Evolutionary conservation across 2,329 filamentous ascomycete species (phyloP).

Genomic region (Aureobasidium mangrovei): DNA sequence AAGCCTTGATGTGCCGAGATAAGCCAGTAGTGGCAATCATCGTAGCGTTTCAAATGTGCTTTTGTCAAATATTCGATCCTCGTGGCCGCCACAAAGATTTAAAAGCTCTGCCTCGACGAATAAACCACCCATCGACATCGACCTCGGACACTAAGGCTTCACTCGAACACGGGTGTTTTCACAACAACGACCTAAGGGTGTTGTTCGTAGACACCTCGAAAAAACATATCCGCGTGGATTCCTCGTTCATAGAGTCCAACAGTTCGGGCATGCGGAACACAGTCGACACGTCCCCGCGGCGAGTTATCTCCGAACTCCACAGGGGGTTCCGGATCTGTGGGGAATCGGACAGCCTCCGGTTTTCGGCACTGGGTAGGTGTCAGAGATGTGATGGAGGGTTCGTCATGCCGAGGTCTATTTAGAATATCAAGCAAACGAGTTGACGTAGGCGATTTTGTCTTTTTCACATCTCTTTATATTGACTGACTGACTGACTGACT

Average conservation of each 20-base stretch:
- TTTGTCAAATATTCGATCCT: too few species aligned
- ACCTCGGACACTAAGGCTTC: too few species aligned
- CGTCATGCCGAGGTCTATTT: slow-evolving; percentile 8
- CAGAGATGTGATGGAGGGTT: not conserved
- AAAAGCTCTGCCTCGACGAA: too few species aligned
- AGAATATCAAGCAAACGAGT: not conserved
- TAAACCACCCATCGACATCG: too few species aligned
- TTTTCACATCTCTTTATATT: not conserved
- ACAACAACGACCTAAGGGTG: too few species aligned
- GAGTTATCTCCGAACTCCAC: slow-evolving; percentile 6
- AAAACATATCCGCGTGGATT: not conserved
- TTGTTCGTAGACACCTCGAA: too few species aligned
- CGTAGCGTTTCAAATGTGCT: too few species aligned
- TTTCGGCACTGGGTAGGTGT: too few species aligned
- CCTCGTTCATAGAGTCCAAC: not conserved
- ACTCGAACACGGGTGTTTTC: too few species aligned
- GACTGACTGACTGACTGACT: not conserved
- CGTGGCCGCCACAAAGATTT: too few species aligned
- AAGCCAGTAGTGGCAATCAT: too few species aligned
- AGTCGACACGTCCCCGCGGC: not conserved
- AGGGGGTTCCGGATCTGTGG: not conserved
- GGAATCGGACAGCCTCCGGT: not conserved
- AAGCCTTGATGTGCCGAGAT: too few species aligned
- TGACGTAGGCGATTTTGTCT: slow-evolving; percentile 9
- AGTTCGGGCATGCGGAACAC: slow-evolving; percentile 1